Conservation (phyloP, 2,329 filamentous ascomycete species). For the Fusarium armeniacum region DNA sequence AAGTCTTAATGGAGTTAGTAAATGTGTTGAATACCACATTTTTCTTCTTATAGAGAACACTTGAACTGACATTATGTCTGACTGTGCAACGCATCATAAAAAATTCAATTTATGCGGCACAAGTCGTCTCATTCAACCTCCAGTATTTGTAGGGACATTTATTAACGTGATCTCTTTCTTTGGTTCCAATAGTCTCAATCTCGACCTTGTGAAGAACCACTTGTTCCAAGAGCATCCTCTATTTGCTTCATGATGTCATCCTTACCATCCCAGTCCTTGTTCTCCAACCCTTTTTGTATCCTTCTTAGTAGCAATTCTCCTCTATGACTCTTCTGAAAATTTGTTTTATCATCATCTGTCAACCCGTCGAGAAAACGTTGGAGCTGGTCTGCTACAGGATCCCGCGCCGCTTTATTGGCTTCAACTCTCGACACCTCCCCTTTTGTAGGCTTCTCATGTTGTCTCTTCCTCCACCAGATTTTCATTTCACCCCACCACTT, state of each 20-base stretch:
- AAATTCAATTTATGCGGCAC: too few species aligned
- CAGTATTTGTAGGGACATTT: too few species aligned
- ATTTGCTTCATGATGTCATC: neutral
- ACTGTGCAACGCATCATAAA: too few species aligned
- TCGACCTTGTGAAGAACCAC: too few species aligned
- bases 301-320: neutral
- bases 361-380: neutral
- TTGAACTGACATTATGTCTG: too few species aligned
- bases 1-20: fast-evolving
- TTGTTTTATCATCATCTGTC: neutral
- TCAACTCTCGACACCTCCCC: neutral
- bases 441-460: too few species aligned
- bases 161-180: too few species aligned
- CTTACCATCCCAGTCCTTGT: neutral
- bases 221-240: neutral
- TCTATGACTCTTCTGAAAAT: neutral
- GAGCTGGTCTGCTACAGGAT: neutral
- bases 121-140: too few species aligned
- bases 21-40: fast-evolving
- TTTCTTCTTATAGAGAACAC: too few species aligned
- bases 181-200: too few species aligned
- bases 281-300: neutral
- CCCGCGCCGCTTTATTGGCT: neutral
- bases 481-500: fast-evolving
- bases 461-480: neutral